Percentiles rank a stretch among this genome's conserved stretches.
These are phyloP conservation scores for Neurospora sp. DNA, from an alignment of 2,329 filamentous ascomycete species.

Conservation along the genomic window DNA sequence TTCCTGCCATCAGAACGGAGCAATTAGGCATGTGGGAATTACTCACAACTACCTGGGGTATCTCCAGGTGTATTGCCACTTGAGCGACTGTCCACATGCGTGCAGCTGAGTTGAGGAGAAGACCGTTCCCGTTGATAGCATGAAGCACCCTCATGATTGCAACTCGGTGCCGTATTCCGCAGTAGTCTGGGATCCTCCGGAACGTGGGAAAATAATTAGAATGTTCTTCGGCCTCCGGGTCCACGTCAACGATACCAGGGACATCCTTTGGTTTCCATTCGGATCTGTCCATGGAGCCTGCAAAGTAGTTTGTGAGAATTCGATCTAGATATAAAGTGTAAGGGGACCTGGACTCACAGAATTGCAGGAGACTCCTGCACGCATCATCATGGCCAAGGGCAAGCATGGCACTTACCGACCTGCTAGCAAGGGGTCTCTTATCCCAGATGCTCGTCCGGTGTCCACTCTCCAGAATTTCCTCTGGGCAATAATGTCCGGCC, in stretches of 20 bases:
- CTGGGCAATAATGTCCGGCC: constrained; percentile 15
- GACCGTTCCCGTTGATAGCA: constrained; percentile 42
- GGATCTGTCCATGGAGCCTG: constrained; percentile 8
- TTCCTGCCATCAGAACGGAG: neutral
- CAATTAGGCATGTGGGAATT: neutral
- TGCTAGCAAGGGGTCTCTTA: constrained; percentile 22
- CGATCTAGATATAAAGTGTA: constrained; percentile 4
- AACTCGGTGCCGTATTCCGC: constrained; percentile 50
- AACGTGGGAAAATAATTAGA: constrained; percentile 17
- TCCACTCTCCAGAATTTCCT: constrained; percentile 4
- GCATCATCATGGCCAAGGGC: constrained; percentile 39
- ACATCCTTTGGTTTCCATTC: constrained; percentile 12
- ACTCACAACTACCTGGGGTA: constrained; percentile 32
- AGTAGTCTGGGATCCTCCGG: constrained; percentile 47
- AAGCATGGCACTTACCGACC: constrained; percentile 25
- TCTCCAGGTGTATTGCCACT: constrained; percentile 49
- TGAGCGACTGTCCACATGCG: constrained; percentile 58
- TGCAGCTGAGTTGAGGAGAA: constrained; percentile 52
- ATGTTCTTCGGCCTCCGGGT: neutral
- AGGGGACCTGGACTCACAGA: constrained; percentile 18
- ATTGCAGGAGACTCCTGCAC: constrained; percentile 7
- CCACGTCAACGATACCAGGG: constrained; percentile 8
- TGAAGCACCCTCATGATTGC: constrained; percentile 54
- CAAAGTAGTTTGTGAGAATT: neutral
- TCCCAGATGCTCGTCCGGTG: constrained; percentile 18